Evolutionary conservation across 257 asterid species (phyloP).

Genomic region (Solanum pennellii): DNA sequence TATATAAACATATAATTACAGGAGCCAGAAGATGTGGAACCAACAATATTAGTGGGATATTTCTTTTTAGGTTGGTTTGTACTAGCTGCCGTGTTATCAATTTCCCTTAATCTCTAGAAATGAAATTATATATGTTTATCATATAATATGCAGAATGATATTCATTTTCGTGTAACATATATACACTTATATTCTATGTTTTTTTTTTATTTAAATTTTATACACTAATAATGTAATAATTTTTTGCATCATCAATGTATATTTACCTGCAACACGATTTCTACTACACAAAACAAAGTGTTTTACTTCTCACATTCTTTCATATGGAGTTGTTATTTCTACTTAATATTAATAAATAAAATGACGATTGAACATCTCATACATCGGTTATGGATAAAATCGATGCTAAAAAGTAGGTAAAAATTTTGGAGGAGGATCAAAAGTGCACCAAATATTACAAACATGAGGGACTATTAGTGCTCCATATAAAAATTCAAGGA

Average conservation of each 20-base stretch:
- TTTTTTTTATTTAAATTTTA: no score
- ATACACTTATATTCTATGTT: background rate
- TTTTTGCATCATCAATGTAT: background rate
- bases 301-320: no score
- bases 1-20: constrained; percentile 5
- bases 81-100: constrained; percentile 30
- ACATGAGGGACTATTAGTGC: no score
- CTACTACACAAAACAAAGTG: fast-evolving
- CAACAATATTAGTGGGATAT: constrained; percentile 54
- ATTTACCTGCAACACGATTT: no score
- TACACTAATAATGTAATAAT: background rate
- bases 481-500: no score
- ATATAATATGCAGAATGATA: no score
- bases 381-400: no score
- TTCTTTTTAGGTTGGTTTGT: constrained; percentile 40
- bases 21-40: constrained; percentile 69
- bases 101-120: constrained; percentile 21
- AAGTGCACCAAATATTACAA: no score
- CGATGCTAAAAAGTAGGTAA: no score
- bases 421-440: fast-evolving
- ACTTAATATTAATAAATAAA: no score
- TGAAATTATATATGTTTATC: background rate
- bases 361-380: no score
- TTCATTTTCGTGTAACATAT: background rate
- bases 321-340: no score